Percentiles rank a stretch among this genome's conserved stretches.
phyloP scores from a whole-genome alignment of 306 rosid genomes.

The Cucurbita argyrosperma region DNA sequence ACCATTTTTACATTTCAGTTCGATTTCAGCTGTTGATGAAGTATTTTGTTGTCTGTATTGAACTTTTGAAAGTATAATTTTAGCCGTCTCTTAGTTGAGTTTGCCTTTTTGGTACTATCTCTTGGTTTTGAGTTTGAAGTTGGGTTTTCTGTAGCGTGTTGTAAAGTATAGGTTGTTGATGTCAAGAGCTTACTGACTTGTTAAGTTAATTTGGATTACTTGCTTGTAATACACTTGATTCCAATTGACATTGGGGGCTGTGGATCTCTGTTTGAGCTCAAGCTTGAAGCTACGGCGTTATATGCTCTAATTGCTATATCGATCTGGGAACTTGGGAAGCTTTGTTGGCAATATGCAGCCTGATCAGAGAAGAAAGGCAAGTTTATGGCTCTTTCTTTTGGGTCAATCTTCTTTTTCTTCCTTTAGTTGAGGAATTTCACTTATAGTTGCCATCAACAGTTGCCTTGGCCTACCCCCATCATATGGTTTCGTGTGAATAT shows the following conservation, averaged over 20 bases:
- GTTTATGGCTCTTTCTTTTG: constrained; percentile 6
- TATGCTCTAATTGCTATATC: constrained; percentile 24
- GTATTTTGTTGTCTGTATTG: constrained; percentile 11
- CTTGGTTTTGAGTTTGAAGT: constrained; percentile 12
- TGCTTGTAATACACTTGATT: constrained; percentile 22
- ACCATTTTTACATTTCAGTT: constrained; percentile 9
- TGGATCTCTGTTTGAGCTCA: constrained; percentile 27
- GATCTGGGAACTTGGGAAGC: constrained; percentile 27
- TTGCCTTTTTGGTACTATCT: constrained; percentile 4
- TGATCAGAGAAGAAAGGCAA: constrained; percentile 91
- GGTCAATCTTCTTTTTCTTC: neutral
- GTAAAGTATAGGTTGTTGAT: constrained; percentile 9
- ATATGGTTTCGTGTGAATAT: neutral
- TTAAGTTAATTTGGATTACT: constrained; percentile 14
- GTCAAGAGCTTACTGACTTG: constrained; percentile 12
- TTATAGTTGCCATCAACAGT: neutral
- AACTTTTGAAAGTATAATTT: constrained; percentile 8
- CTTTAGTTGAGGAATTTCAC: neutral
- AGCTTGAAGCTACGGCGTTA: constrained; percentile 19
- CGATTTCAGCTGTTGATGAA: neutral
- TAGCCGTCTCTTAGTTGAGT: constrained; percentile 7
- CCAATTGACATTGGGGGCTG: constrained; percentile 3
- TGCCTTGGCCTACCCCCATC: neutral
- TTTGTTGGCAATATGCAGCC: constrained; percentile 49
- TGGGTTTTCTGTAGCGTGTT: neutral